Evolutionary conservation across 371 early-diverging fungal genomes (phyloP), one percentile per base, ranked within the genome.

Genomic region (Mortierella sp.): DNA sequence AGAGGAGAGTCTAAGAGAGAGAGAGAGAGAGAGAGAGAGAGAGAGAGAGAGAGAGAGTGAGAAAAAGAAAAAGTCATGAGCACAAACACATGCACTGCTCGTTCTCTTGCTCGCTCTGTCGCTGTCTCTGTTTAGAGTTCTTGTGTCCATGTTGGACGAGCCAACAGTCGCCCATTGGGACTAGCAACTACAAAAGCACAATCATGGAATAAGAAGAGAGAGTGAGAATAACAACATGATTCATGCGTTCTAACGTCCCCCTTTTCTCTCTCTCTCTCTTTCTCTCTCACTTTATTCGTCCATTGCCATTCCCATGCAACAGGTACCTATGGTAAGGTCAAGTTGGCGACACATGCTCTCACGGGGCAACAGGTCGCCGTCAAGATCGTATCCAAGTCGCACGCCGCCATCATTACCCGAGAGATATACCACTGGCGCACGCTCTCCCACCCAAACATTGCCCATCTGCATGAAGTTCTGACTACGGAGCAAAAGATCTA

Each of bases 371-470:
- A 89, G 86, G 95, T 95, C 21, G 96, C 95, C 11, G 86, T 96
- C 68, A 96, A 96, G 84, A 91, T 92, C 30, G 93, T 96, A 60
- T 91, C 88, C 80, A 95, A 94, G 74, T 86, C 91, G 18, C 93
- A 95, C 80, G 91, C 91, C 4, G 88, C 92, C 47, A 76, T 86
- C 43, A 85, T 87, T 70, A 87, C 91, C 37, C 91, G 97, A 59
- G 99, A 98, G 85, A 93, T 97, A 56, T 92, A 95, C 63, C 92
- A 95, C 51, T 93, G 95, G 86, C 92, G 95, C 12, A 90, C 91
- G 60, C 80, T 98, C 45, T 87, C 88, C 50, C 95, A 96, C 66
- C 90, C 93, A 6, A 93, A 96, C 81, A 93, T 97, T 56, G 90
- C 94, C 21, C 90, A 92, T 55, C 84, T 97, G 1, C 90, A 92